A percentile compares a stretch with the other conserved stretches of the same genome.
These are phyloP conservation scores for Monilinia polystroma DNA, from an alignment of 2,329 filamentous ascomycete species.

Conservation along the genomic window DNA sequence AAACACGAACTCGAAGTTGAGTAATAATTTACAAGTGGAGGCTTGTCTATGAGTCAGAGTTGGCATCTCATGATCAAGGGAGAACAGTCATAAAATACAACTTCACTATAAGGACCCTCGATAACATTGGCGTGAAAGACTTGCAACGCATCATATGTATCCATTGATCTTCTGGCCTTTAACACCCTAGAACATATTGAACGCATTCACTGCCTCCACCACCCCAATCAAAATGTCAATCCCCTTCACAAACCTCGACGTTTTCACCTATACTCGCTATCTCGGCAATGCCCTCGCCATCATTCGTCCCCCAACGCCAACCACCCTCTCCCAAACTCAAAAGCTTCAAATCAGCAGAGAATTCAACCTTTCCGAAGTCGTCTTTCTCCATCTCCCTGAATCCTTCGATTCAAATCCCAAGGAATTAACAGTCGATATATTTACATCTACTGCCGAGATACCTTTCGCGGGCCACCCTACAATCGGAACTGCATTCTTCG, in stretches of 20 bases:
- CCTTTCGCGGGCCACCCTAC: slow-evolving; percentile 64
- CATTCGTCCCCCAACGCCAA: slow-evolving; percentile 50
- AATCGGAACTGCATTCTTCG: slow-evolving; percentile 54
- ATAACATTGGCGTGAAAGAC: not conserved
- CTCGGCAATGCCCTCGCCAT: slow-evolving; percentile 62
- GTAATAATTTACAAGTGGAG: not conserved
- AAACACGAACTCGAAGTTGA: not conserved
- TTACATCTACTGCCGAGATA: slow-evolving; percentile 53
- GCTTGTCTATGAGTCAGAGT: slow-evolving; percentile 9
- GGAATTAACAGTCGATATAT: slow-evolving; percentile 55
- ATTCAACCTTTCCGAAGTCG: slow-evolving; percentile 64
- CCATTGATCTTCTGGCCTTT: not conserved
- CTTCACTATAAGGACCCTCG: not conserved
- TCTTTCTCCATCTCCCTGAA: slow-evolving; percentile 53
- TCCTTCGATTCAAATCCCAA: slow-evolving; percentile 28
- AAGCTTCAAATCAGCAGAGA: slow-evolving; percentile 61
- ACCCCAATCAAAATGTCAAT: slow-evolving; percentile 39
- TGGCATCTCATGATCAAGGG: not conserved
- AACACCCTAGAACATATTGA: not conserved
- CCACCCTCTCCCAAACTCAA: slow-evolving; percentile 48
- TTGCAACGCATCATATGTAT: not conserved
- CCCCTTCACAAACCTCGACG: slow-evolving; percentile 43
- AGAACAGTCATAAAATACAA: not conserved
- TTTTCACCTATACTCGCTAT: slow-evolving; percentile 54
- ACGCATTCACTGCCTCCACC: not conserved